Evolutionary conservation across 768 basidiomycete genomes (phyloP).

Genomic region (Gloeostereum incarnatum): DNA sequence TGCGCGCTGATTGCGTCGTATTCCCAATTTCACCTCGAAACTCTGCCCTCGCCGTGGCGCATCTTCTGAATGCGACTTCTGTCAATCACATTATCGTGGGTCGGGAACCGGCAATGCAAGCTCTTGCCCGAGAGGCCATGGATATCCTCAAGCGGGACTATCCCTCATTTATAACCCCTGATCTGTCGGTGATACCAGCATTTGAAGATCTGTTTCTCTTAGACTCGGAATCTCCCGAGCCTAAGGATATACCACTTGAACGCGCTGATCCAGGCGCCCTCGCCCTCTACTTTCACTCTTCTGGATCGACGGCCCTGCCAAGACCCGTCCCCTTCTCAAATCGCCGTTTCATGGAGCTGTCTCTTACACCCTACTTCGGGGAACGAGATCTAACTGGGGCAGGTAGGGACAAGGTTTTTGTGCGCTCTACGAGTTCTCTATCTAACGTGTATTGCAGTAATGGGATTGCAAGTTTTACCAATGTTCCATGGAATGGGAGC

Average conservation of each 20-base stretch:
- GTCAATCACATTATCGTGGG: constrained; percentile 17
- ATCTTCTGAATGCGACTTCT: constrained; percentile 23
- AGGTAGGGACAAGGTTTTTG: too few species aligned
- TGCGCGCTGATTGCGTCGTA: constrained; percentile 26
- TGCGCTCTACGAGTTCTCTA: too few species aligned
- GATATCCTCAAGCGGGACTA: neutral
- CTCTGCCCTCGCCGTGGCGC: constrained; percentile 34
- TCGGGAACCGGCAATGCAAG: constrained; percentile 12
- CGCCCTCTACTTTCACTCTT: neutral
- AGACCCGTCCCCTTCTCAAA: constrained; percentile 1
- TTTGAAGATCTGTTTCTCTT: constrained; percentile 7
- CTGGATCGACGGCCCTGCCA: constrained; percentile 1
- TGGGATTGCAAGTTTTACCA: constrained; percentile 1
- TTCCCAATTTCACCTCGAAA: constrained; percentile 34
- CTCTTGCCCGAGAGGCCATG: constrained; percentile 9
- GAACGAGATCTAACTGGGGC: constrained; percentile 2
- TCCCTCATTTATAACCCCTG: neutral
- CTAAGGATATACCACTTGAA: neutral
- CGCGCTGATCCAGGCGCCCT: neutral
- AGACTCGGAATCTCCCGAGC: neutral
- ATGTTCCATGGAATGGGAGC: constrained; percentile 5
- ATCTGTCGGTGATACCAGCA: constrained; percentile 2
- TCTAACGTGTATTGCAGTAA: too few species aligned
- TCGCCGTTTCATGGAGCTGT: neutral
- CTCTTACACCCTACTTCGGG: constrained; percentile 3